A percentile compares a stretch with the other conserved stretches of the same genome.
phyloP scores from a whole-genome alignment of 2,329 filamentous ascomycete species.

The Myriosclerotinia duriaeana region DNA sequence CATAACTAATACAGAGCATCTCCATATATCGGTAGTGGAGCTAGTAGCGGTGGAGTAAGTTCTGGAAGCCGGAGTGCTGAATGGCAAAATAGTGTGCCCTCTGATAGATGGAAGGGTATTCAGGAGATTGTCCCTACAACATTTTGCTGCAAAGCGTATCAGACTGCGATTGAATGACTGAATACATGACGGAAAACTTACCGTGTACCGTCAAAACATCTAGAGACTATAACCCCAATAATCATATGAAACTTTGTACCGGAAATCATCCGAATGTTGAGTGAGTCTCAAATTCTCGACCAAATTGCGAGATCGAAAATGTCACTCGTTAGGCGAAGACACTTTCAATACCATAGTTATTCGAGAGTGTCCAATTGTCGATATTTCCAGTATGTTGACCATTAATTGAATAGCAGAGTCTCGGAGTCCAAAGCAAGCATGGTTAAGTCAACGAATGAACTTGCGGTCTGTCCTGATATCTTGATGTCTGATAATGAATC shows the following conservation, averaged over 20 bases:
- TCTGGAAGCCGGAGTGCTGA: background rate
- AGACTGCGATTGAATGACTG: background rate
- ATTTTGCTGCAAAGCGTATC: background rate
- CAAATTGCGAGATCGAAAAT: background rate
- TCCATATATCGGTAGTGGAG: conserved; percentile 5
- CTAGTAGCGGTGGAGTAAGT: background rate
- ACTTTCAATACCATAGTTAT: background rate
- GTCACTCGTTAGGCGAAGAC: background rate
- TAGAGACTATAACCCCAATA: background rate
- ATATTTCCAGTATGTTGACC: background rate
- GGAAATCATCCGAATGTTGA: background rate
- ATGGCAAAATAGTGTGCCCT: conserved; percentile 2
- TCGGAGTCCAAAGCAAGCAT: background rate
- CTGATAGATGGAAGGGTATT: background rate
- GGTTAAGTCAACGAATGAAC: background rate
- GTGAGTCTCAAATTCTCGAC: background rate
- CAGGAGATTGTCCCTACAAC: background rate
- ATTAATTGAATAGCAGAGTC: background rate
- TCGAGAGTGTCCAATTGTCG: background rate
- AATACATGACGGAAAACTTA: background rate
- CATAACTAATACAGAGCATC: background rate
- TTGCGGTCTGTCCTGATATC: background rate
- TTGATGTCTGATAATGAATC: background rate
- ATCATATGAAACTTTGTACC: background rate
- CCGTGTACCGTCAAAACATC: no score